Conservation (phyloP, 2,329 filamentous ascomycete species). For the Mycosphaerella sp. region DNA sequence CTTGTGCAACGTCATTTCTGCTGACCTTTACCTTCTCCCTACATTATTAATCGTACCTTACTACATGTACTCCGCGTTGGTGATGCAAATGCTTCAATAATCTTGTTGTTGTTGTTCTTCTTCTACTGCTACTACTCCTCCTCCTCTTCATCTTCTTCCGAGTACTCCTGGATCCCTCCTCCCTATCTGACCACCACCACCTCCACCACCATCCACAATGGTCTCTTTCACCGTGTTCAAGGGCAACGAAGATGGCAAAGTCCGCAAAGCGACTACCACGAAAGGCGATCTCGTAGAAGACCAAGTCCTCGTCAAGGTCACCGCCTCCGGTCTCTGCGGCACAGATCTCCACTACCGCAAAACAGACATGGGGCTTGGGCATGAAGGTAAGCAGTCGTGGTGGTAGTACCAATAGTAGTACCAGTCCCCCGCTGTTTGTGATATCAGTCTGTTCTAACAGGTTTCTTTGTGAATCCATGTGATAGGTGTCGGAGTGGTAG, state of each 20-base stretch:
- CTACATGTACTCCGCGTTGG: no score
- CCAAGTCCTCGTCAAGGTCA: slow-evolving; percentile 57
- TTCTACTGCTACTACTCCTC: not conserved
- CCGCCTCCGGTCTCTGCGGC: slow-evolving; percentile 61
- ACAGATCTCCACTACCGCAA: slow-evolving; percentile 42
- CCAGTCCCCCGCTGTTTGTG: no score
- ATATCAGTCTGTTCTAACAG: no score
- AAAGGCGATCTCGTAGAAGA: slow-evolving; percentile 44
- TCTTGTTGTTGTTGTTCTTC: no score
- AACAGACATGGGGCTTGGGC: slow-evolving; percentile 45
- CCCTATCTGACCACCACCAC: not conserved
- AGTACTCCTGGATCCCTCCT: not conserved
- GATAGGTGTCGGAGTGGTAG: slow-evolving; percentile 42
- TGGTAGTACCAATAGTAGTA: no score
- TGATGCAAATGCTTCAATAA: no score
- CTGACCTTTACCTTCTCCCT: no score
- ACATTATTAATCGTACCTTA: no score
- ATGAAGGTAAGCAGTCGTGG: slow-evolving; percentile 40
- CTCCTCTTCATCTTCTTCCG: not conserved
- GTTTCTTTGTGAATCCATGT: no score
- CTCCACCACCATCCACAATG: slow-evolving; percentile 22
- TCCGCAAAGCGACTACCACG: slow-evolving; percentile 46
- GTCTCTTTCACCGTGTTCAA: slow-evolving; percentile 57
- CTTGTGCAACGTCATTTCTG: no score
- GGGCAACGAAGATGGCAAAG: slow-evolving; percentile 52